These are phyloP conservation scores for Saturnispora sekii DNA, from an alignment of 805 yeast species.

Conservation along the genomic window DNA sequence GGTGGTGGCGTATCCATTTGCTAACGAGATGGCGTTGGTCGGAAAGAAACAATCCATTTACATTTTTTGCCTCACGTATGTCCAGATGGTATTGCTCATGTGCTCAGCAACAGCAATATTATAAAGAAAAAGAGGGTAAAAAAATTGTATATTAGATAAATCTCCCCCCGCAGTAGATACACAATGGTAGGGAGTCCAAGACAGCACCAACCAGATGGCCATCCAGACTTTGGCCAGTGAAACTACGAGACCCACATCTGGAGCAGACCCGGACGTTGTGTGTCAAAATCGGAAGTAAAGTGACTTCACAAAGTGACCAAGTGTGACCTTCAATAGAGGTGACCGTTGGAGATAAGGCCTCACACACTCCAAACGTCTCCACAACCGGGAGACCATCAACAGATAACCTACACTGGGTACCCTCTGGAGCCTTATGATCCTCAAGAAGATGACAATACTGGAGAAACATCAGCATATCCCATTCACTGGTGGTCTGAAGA, in stretches of 20 bases:
- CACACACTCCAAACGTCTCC: neutral
- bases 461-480: conserved; percentile 10
- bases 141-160: neutral
- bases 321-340: conserved; percentile 12
- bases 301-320: conserved; percentile 14
- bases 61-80: too few relatives aligned
- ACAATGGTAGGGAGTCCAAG: conserved; percentile 7
- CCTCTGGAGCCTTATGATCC: conserved; percentile 1
- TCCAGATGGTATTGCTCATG: neutral
- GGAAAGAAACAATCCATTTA: too few relatives aligned
- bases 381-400: too few relatives aligned
- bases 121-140: neutral
- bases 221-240: neutral
- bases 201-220: conserved; percentile 6
- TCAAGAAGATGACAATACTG: conserved; percentile 8
- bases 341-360: neutral
- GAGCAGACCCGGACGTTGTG: conserved; percentile 9
- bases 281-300: conserved; percentile 12
- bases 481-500: conserved; percentile 3
- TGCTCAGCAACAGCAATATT: neutral
- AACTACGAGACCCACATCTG: conserved; percentile 7
- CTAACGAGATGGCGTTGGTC: neutral
- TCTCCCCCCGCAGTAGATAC: conserved; percentile 15
- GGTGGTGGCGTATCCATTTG: conserved; percentile 3
- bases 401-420: too few relatives aligned